A percentile compares a stretch with the other conserved stretches of the same genome.
Evolutionary conservation across 345 rosid genomes (phyloP).

Genomic region (Citrus inodora): DNA sequence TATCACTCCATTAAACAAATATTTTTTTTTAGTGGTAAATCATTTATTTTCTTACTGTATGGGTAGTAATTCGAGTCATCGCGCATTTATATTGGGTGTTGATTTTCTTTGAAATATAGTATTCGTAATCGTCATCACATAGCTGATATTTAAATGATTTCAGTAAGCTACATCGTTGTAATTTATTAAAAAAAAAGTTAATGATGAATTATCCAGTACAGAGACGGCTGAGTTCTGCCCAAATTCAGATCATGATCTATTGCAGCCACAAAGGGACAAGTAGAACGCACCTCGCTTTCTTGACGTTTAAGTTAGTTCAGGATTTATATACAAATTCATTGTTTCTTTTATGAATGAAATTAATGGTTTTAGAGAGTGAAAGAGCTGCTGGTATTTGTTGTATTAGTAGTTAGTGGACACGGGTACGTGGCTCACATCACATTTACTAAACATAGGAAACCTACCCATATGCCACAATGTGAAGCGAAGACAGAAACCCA

Average conservation of each 20-base stretch:
- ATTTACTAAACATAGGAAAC: constrained; percentile 21
- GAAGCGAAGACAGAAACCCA: constrained; percentile 12
- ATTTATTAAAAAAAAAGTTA: no score
- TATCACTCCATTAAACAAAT: not conserved
- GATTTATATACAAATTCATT: not conserved
- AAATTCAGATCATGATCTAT: not conserved
- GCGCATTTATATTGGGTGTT: no score
- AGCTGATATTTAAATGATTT: no score
- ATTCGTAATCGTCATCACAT: no score
- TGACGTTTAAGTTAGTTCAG: not conserved
- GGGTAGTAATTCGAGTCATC: no score
- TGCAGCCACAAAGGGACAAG: not conserved
- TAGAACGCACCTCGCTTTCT: not conserved
- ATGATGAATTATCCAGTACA: no score
- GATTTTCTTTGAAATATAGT: no score
- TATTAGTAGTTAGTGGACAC: constrained; percentile 19
- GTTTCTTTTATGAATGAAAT: not conserved
- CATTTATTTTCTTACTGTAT: no score
- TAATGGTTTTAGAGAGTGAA: not conserved
- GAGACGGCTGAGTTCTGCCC: not conserved
- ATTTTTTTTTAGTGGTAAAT: no score
- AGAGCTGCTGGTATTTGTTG: not conserved
- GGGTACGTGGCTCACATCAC: constrained; percentile 40
- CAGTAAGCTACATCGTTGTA: no score
- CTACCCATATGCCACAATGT: constrained; percentile 21